Evolutionary conservation across 2,329 filamentous ascomycete genomes (phyloP).

Genomic region (Xylaria sp.): DNA sequence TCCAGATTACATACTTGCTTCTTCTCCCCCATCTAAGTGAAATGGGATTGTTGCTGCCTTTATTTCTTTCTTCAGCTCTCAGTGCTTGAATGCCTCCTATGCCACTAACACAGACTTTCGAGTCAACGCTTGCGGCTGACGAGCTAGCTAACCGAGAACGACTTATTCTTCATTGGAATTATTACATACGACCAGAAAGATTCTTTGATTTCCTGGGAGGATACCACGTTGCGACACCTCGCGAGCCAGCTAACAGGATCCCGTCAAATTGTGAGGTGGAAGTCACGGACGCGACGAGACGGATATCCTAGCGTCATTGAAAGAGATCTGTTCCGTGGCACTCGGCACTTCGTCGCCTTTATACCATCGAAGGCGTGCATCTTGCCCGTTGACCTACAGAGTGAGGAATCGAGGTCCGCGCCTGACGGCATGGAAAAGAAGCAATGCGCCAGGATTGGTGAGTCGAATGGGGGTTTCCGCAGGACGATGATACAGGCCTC

Average conservation of each 20-base stretch:
- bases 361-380: constrained; percentile 7
- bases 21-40: not conserved
- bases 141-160: constrained; percentile 9
- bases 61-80: constrained; percentile 4
- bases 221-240: constrained; percentile 10
- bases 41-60: not conserved
- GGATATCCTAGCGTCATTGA: constrained; percentile 12
- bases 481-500: not conserved
- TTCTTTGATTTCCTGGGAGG: constrained; percentile 1
- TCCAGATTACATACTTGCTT: not conserved
- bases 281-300: not conserved
- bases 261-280: constrained; percentile 13
- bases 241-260: constrained; percentile 17
- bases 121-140: constrained; percentile 5
- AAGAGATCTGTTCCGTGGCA: constrained; percentile 17
- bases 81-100: not conserved
- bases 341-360: constrained; percentile 13
- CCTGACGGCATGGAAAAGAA: not conserved
- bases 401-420: not conserved
- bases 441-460: constrained; percentile 21
- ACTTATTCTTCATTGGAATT: constrained; percentile 12
- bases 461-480: constrained; percentile 14
- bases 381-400: constrained; percentile 12
- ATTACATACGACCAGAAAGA: constrained; percentile 1
- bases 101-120: not conserved